Base-by-base conservation (phyloP, 2,329 filamentous ascomycete species). In the Penicillium frequentans region DNA sequence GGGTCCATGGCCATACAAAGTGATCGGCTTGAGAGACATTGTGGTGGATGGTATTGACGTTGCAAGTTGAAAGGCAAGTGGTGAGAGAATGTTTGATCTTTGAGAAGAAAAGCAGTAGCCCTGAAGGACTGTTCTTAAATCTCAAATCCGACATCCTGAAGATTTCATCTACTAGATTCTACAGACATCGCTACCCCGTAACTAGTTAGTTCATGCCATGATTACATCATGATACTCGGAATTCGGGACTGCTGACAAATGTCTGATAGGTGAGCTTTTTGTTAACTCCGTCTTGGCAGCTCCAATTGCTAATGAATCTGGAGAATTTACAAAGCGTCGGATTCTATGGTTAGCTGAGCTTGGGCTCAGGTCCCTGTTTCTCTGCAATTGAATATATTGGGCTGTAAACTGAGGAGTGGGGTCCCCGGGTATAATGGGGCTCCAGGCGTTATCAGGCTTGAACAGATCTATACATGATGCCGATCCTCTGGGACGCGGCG, bases 1-100 rank as follows among this genome's bases (percentile, higher is more conserved):
- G 10, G 48, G 13, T 23, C 35, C 59, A 24, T 66, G 62, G 35
- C 63, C 65, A 39, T 66, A 70, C 35, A 67, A 46, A 37, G 49
- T 61, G 55, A 65, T 59, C 33, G 60, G 55, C 43, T 60, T 60
- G 54, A 64, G 62, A 56, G 64, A 61, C 63, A 65, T 66, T 50
- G 11, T 55, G 9, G 44, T 54, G 16, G 27, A 43, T 35, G 10
- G 44, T 33, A n/a, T 24, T 39, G 35, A 39, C 16, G 14, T 37
- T 37, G 35, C 35, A 23, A 23, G 10, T 8, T 23, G 9, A 5
- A 23, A 23, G 39, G 5, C 19, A 49, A 23, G 14, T 29, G 46
- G 16, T 16, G 16, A 33, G 27, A 49, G 27, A 27, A 8, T 29
- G 9, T 33, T 23, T 31, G 44, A 27, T n/a, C 6, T 5, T 29